Evolutionary conservation across 768 basidiomycete species (phyloP).

Genomic region (Termitomyces sp.): DNA sequence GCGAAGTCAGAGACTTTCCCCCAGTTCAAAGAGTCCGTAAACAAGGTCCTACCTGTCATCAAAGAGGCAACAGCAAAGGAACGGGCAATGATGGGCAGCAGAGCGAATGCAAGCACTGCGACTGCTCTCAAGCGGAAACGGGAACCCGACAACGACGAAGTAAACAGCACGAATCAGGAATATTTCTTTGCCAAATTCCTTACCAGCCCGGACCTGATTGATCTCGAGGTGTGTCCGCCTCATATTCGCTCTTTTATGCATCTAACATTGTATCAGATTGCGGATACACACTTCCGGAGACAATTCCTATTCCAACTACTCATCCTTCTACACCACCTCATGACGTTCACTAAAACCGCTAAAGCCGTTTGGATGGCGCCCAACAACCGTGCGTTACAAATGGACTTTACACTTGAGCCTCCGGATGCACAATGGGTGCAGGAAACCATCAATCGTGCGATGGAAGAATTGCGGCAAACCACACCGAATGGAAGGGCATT

Average conservation of each 20-base stretch:
- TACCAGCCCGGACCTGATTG: constrained; percentile 82
- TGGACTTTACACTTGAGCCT: constrained; percentile 74
- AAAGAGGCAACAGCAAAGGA: constrained; percentile 87
- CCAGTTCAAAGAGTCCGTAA: constrained; percentile 67
- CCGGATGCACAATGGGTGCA: constrained; percentile 74
- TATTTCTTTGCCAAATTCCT: constrained; percentile 95
- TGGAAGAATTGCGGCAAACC: constrained; percentile 66
- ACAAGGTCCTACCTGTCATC: constrained; percentile 73
- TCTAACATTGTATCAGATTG: constrained; percentile 49
- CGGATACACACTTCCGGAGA: constrained; percentile 89
- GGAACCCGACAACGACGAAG: constrained; percentile 54
- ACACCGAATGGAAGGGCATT: constrained; percentile 76
- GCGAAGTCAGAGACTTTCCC: constrained; percentile 50
- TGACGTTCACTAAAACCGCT: constrained; percentile 66
- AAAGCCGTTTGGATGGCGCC: constrained; percentile 59
- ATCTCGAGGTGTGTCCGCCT: constrained; percentile 65
- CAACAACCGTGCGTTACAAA: constrained; percentile 76
- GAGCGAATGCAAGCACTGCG: constrained; percentile 35
- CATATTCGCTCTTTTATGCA: not conserved
- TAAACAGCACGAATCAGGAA: constrained; percentile 43
- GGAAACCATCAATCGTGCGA: constrained; percentile 57
- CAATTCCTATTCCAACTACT: constrained; percentile 87
- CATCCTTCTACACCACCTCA: constrained; percentile 72
- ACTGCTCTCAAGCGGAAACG: constrained; percentile 60
- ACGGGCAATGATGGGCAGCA: constrained; percentile 81